Conservation (phyloP, 2,329 filamentous ascomycete genomes). For the Trichoderma sp. region DNA sequence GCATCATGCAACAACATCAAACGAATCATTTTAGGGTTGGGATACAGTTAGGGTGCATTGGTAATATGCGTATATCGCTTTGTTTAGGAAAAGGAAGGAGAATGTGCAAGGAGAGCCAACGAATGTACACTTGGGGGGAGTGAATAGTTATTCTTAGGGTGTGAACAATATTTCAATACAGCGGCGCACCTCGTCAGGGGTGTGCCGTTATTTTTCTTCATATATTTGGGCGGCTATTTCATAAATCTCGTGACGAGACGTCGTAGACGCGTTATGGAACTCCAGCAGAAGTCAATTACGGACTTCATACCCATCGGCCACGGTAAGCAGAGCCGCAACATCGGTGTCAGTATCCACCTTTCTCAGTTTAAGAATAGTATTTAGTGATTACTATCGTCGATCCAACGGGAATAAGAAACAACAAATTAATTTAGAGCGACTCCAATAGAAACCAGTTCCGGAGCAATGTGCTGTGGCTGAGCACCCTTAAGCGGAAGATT, state of each 20-base stretch:
- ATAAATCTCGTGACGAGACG: not conserved
- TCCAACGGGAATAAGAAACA: not conserved
- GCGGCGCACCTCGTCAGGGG: not conserved
- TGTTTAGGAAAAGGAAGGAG: not conserved
- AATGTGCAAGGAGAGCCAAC: conserved; percentile 18
- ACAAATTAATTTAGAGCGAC: not conserved
- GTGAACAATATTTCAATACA: conserved; percentile 15
- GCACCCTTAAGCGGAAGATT: not conserved
- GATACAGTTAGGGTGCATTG: not conserved
- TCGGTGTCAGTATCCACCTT: not conserved
- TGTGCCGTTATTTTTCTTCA: not conserved
- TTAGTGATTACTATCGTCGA: not conserved
- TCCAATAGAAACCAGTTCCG: not conserved
- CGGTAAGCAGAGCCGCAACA: not conserved
- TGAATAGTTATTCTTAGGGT: conserved; percentile 18
- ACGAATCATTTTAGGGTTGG: not conserved
- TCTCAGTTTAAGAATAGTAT: not conserved
- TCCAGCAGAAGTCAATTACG: not conserved
- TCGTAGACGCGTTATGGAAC: not conserved
- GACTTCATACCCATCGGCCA: not conserved
- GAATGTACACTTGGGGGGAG: conserved; percentile 4
- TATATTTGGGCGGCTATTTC: not conserved
- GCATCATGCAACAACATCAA: not conserved
- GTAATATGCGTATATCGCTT: not conserved
- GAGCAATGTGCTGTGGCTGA: conserved; percentile 9